These are phyloP conservation scores for Acer campestre DNA, from an alignment of 345 rosid species.

Conservation along the genomic window DNA sequence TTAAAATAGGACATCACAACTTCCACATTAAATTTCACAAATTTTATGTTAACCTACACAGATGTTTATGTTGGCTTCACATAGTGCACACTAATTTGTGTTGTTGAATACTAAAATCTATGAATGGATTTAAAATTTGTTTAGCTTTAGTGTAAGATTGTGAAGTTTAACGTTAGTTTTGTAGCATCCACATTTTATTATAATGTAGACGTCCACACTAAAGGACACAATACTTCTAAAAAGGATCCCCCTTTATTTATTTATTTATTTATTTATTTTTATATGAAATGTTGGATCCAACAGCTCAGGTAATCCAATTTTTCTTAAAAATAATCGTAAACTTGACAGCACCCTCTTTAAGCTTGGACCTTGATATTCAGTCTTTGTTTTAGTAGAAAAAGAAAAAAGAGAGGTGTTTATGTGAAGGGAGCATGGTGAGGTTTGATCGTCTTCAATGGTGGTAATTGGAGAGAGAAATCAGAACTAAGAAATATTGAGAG, in stretches of 20 bases:
- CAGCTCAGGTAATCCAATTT: too few relatives aligned
- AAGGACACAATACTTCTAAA: not conserved
- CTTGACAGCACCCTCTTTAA: not conserved
- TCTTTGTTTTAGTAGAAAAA: not conserved
- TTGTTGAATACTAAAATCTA: not conserved
- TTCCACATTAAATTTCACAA: not conserved
- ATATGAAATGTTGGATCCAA: too few relatives aligned
- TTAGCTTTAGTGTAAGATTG: not conserved
- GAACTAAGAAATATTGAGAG: not conserved
- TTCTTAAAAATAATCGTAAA: not conserved
- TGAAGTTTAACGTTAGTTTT: not conserved
- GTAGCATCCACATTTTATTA: not conserved
- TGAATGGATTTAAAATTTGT: not conserved
- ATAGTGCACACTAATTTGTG: not conserved
- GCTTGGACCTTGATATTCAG: not conserved
- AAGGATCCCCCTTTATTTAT: not conserved
- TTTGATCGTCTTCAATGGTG: not conserved
- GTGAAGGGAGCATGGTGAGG: not conserved
- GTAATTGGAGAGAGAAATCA: not conserved
- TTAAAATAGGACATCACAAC: not conserved
- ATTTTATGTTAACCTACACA: not conserved
- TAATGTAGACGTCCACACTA: not conserved
- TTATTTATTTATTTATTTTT: too few relatives aligned
- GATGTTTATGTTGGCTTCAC: not conserved
- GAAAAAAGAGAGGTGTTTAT: not conserved